Base-by-base conservation (phyloP, 495 filamentous ascomycete genomes). In the Penicillium odoratum region DNA sequence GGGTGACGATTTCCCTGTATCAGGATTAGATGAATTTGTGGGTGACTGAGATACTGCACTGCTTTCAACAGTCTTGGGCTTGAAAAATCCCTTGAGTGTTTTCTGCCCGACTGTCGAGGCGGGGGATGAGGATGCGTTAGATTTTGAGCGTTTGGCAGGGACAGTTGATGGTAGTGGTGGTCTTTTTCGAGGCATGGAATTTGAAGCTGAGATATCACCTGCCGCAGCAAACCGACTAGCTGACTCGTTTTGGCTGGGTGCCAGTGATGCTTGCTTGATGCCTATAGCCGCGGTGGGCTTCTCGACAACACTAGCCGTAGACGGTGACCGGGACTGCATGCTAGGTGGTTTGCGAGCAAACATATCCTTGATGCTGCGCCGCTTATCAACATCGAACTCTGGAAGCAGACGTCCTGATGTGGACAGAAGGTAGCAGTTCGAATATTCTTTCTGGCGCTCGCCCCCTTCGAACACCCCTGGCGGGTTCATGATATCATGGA, bases 301-400 rank as follows among this genome's bases (percentile, higher is more conserved):
- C 21, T 56, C 57, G 9, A 49, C 51, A 1, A 51, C 9, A 15
- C 44, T 52, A 30, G 50, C 31, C 1, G 34, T 40, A 11, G 58
- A 28, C 1, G 29, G 29, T 3, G 53, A 31, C 7, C 29, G 45
- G 8, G 47, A 44, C 15, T 49, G 51, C 16, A 16, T 21, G 13
- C 36, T 55, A 9, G 69, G 51, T 53, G 79, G 82, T 66, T 84
- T 91, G 36, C 76, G 81, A 21, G 75, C 68, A 61, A 98, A 97
- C 93, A 98, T 97, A 59, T 96, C 92, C 56, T 88, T 92, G 65
- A 98, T 97, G 64, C 76, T 97, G 58, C 85, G 81, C 4, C 93
- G 85, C 47, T 85, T 86, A 58, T 91, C 84, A 16, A 69, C 34
- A 33, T 69, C 62, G 59, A 97, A 98, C 66, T 98, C 93, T 0